Base-by-base conservation (phyloP, 2,329 filamentous ascomycete genomes). In the Fusarium ramigenum region DNA sequence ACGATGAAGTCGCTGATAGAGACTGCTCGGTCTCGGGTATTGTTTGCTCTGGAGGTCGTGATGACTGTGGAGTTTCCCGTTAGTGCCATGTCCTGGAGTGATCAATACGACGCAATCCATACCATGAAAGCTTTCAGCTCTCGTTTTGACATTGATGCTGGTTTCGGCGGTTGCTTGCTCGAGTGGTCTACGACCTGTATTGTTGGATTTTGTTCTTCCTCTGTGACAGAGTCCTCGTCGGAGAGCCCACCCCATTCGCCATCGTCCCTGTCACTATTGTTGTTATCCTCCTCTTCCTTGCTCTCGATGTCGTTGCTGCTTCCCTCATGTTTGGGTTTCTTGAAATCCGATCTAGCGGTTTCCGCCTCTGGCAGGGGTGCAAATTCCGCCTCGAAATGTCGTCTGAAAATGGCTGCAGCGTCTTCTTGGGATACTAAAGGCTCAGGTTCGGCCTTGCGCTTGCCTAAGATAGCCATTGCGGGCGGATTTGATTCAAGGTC, bases 311-410 rank as follows among this genome's bases (percentile, higher is more conserved):
- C 69, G 25, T 79, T 68, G 34, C 63, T 62, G 18, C 77, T 66
- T 21, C 63, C 42, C n/a, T 65, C 78, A 6, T 81, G 78, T 16
- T 62, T 79, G 78, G 44, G 81, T 36, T 70, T 58, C 39, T 63
- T 71, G 77, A 23, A 79, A 79, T 25, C 78, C 66, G 60, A 60
- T 58, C 75, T 73, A 74, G 70, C 46, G 72, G 72, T 71, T 73
- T 74, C 70, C 47, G 73, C 47, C 52, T 69, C 66, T 44, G 86
- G 86, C 43, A 97, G 82, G 14, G 96, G 94, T 79, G 91, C 89
- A 84, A 98, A 98, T 79, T 93, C 91, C 34, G 93, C 90, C 83
- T 98, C 96, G 79, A 98, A 98, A 80, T 96, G 93, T 75, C 90
- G 90, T 65, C 91, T 91, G 78, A 99, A 93, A 65, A 95, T 88